Base-by-base conservation (phyloP, 495 filamentous ascomycete species). In the Daldinia loculata region DNA sequence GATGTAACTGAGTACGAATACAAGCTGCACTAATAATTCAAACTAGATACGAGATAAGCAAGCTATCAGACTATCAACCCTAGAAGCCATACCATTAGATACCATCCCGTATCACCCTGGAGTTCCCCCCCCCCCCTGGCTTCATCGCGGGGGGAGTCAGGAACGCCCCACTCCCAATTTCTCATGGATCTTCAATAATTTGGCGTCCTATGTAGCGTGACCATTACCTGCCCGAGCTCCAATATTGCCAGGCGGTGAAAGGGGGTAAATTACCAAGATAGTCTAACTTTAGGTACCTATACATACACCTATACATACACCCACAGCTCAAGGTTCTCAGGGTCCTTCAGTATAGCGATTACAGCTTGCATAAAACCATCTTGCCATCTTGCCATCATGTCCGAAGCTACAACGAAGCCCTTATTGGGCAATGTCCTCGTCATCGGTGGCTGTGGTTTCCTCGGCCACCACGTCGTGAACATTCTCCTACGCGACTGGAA, bases 371-470 rank as follows among this genome's bases (percentile, higher is more conserved):
- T n/a, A 27, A 43, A 22, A 45, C 30, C 24, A 14, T 30, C 26
- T 26, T 15, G 19, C 30, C 24, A 14, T 30, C 26, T 26, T 15
- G 19, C 34, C 19, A 63, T 24, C 62, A 69, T 72, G 61, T 50
- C 66, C 45, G 66, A 58, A 45, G 15, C 43, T 17, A 32, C 62
- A 62, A 75, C 80, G 75, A 80, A 82, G 56, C 77, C 77, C 51
- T 39, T 74, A 29, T 83, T 90, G 39, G 84, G 86, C 73, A 82
- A 80, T 61, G 88, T 89, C 66, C 81, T 91, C 67, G 88, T 92
- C 62, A 87, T 89, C 68, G 90, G 90, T 67, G 90, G 90, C 62
- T 90, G 88, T 74, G 89, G 90, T 66, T 92, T 91, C 81, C 85
- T 92, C 12, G 90, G 90, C 75, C 86, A 87, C 74, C 88, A 91